Evolutionary conservation across 257 asterid genomes (phyloP).

Genomic region (Cruciata laevipes): DNA sequence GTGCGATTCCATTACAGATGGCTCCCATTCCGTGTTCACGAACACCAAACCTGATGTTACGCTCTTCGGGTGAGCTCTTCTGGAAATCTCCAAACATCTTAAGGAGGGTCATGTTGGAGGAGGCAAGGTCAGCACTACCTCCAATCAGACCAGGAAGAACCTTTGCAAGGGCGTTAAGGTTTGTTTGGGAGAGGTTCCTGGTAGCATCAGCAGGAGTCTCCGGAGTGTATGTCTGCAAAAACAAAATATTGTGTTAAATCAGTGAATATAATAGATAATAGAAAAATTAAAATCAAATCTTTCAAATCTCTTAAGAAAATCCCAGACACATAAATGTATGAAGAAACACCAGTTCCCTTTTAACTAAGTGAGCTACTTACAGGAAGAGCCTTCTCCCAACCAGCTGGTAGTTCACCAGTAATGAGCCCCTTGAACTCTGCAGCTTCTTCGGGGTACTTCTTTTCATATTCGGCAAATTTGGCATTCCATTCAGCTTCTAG

Average conservation of each 20-base stretch:
- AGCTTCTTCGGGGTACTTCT: conserved; percentile 72
- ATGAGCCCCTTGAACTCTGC: conserved; percentile 52
- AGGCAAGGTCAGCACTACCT: conserved; percentile 91
- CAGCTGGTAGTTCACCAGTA: conserved; percentile 53
- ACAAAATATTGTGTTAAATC: conserved; percentile 7
- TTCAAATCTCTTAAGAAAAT: too few species aligned
- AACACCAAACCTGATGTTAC: conserved; percentile 58
- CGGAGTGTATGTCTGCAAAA: conserved; percentile 49
- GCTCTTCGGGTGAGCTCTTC: conserved; percentile 61
- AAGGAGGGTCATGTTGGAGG: conserved; percentile 80
- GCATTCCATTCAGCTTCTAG: conserved; percentile 89
- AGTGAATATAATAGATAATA: neutral
- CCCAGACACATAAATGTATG: neutral
- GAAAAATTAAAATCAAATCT: neutral
- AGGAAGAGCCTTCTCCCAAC: conserved; percentile 81
- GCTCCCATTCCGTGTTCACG: conserved; percentile 88
- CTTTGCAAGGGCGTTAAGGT: conserved; percentile 64
- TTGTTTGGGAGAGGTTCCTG: conserved; percentile 54
- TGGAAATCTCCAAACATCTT: conserved; percentile 77
- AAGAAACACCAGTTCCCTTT: neutral
- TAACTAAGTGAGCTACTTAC: conserved; percentile 27
- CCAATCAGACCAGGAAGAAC: conserved; percentile 83
- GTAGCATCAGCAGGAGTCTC: conserved; percentile 70
- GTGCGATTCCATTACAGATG: conserved; percentile 73
- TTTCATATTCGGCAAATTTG: conserved; percentile 76